Conservation (phyloP, 805 yeast species). For the Wickerhamiella spandovensis region DNA sequence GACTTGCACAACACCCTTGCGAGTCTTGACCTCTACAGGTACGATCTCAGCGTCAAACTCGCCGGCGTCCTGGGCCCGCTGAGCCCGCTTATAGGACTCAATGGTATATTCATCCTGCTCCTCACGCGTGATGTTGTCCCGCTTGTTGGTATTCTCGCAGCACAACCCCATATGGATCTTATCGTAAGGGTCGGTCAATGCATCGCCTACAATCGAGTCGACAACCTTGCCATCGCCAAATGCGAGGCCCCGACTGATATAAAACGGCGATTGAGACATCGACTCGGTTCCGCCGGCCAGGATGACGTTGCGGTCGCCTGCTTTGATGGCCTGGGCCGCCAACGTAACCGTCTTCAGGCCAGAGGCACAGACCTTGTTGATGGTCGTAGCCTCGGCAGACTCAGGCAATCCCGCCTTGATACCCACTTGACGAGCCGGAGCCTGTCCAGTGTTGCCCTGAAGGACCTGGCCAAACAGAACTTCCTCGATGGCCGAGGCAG, state of each 20-base stretch:
- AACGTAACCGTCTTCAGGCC: constrained; percentile 81
- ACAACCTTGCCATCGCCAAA: constrained; percentile 40
- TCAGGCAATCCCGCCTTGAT: constrained; percentile 73
- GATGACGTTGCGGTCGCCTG: constrained; percentile 75
- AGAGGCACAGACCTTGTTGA: constrained; percentile 93
- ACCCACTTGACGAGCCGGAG: constrained; percentile 96
- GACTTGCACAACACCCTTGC: constrained; percentile 58
- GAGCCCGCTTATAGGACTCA: constrained; percentile 69
- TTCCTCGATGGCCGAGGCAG: constrained; percentile 62
- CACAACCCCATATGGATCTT: constrained; percentile 84
- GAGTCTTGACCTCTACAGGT: constrained; percentile 60
- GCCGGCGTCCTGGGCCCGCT: constrained; percentile 53
- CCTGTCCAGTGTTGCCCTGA: constrained; percentile 88
- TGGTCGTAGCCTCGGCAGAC: constrained; percentile 69
- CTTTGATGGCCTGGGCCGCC: constrained; percentile 75
- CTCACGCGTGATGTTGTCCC: constrained; percentile 60
- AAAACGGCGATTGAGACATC: constrained; percentile 89
- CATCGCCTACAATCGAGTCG: constrained; percentile 63
- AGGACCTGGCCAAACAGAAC: constrained; percentile 81
- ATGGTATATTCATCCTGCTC: constrained; percentile 79
- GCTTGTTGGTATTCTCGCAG: constrained; percentile 86
- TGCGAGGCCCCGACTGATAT: constrained; percentile 54
- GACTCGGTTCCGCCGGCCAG: constrained; percentile 95
- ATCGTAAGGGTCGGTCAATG: constrained; percentile 79
- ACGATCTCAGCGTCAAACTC: constrained; percentile 67